Conservation (phyloP, 2,329 filamentous ascomycete genomes). For the Pseudogymnoascus sp. region DNA sequence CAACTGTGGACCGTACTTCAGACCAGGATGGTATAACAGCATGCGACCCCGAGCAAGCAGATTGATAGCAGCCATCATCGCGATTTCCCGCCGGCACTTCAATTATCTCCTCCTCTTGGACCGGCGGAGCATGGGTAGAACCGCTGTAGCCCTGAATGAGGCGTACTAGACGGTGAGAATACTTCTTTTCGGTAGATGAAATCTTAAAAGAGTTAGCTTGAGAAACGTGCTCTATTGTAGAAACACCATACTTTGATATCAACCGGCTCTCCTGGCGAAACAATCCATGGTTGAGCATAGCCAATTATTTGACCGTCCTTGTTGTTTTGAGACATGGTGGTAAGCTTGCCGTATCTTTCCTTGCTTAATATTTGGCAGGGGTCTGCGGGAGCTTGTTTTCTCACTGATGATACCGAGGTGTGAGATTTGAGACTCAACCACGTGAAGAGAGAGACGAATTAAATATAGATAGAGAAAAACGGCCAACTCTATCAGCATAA, state of each 20-base stretch:
- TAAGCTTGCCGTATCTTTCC: not conserved
- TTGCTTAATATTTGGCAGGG: not conserved
- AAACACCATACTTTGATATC: conserved; percentile 18
- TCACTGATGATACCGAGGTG: not conserved
- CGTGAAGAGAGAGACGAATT: not conserved
- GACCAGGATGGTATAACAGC: conserved; percentile 14
- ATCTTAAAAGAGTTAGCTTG: conserved; percentile 14
- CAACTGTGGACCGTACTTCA: not conserved
- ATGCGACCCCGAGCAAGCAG: not conserved
- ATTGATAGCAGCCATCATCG: conserved; percentile 2
- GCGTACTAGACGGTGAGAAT: conserved; percentile 14
- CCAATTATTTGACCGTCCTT: conserved; percentile 18
- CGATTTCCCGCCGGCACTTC: not conserved
- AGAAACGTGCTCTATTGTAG: not conserved
- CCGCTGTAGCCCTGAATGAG: conserved; percentile 14
- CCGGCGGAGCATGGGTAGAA: conserved; percentile 12
- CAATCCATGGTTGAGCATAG: conserved; percentile 21
- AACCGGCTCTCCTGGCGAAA: conserved; percentile 20
- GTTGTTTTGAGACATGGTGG: not conserved
- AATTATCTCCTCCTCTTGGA: conserved; percentile 10
- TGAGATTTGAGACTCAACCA: not conserved
- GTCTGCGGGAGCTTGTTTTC: not conserved
- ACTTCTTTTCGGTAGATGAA: conserved; percentile 15
- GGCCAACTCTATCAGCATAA: not conserved
- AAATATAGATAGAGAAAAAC: not conserved